Conservation (phyloP, 176 grass and related monocot species). For the Calamus simplicifolius region DNA sequence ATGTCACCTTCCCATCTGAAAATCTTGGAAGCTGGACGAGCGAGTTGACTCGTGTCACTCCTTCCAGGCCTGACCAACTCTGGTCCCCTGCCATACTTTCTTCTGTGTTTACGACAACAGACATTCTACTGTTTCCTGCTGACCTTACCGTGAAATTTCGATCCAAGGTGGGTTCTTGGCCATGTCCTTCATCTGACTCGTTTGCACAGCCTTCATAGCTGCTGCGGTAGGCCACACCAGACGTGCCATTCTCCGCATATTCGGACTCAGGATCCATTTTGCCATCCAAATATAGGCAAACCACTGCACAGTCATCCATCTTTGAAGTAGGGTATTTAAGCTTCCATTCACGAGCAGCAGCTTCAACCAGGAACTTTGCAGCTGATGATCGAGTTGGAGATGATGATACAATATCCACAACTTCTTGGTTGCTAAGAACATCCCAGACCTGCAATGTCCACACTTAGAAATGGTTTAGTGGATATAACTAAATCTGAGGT, state of each 20-base stretch:
- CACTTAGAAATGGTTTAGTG: background rate
- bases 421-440: slow-evolving; percentile 93
- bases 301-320: slow-evolving; percentile 83
- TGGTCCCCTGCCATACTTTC: slow-evolving; percentile 24
- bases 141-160: slow-evolving; percentile 70
- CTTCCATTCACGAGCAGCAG: slow-evolving; percentile 85
- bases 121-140: slow-evolving; percentile 27
- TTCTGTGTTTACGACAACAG: slow-evolving; percentile 15
- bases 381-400: slow-evolving; percentile 53
- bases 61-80: slow-evolving; percentile 75
- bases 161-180: slow-evolving; percentile 47
- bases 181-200: slow-evolving; percentile 32
- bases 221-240: slow-evolving; percentile 40
- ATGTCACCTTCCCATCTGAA: slow-evolving; percentile 44
- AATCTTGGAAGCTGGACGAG: slow-evolving; percentile 92
- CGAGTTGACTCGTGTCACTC: slow-evolving; percentile 88
- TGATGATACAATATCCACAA: slow-evolving; percentile 67
- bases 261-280: slow-evolving; percentile 50
- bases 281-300: slow-evolving; percentile 77
- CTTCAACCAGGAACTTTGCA: slow-evolving; percentile 61
- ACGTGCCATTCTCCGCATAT: slow-evolving; percentile 28
- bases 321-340: slow-evolving; percentile 84
- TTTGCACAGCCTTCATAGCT: slow-evolving; percentile 34
- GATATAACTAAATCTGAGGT: background rate
- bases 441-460: slow-evolving; percentile 81